These are phyloP conservation scores for Lotmaria passim DNA, from an alignment of 208 protist species.

Conservation along the genomic window DNA sequence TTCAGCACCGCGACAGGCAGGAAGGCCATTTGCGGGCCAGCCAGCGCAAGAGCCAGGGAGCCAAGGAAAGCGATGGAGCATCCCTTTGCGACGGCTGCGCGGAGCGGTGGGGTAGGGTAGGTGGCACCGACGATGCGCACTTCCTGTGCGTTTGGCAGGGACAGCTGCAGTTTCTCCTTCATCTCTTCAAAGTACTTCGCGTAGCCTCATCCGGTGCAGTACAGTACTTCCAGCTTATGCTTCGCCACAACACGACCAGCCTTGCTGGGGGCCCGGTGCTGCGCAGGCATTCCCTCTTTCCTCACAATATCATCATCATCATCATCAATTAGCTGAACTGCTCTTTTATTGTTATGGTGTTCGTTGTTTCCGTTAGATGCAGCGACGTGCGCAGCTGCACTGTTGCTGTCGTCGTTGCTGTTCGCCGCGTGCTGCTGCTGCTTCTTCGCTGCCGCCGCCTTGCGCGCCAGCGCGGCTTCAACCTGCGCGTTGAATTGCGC, in stretches of 20 bases:
- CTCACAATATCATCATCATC: background rate
- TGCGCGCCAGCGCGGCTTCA: conserved; percentile 29
- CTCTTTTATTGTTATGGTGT: conserved; percentile 20
- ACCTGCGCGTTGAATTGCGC: conserved; percentile 38
- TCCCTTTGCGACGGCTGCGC: conserved; percentile 35
- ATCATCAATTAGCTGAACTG: conserved; percentile 30
- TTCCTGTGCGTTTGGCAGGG: conserved; percentile 43
- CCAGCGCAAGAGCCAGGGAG: conserved; percentile 43
- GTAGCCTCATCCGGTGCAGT: conserved; percentile 83
- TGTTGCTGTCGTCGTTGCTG: background rate
- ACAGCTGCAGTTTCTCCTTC: conserved; percentile 39
- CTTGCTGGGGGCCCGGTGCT: background rate
- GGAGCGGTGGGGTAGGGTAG: conserved; percentile 53
- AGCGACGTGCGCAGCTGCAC: background rate
- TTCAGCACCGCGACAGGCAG: conserved; percentile 39
- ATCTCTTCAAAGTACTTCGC: conserved; percentile 80
- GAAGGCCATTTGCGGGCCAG: conserved; percentile 35
- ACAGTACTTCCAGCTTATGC: conserved; percentile 52
- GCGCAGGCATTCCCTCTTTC: background rate
- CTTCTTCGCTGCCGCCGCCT: conserved; percentile 13
- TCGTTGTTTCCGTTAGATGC: conserved; percentile 28
- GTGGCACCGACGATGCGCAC: conserved; percentile 46
- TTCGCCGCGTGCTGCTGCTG: background rate
- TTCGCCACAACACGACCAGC: conserved; percentile 2
- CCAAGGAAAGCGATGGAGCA: conserved; percentile 45